These are phyloP conservation scores for Russula ochroleuca DNA, from an alignment of 768 basidiomycete genomes.

Conservation along the genomic window DNA sequence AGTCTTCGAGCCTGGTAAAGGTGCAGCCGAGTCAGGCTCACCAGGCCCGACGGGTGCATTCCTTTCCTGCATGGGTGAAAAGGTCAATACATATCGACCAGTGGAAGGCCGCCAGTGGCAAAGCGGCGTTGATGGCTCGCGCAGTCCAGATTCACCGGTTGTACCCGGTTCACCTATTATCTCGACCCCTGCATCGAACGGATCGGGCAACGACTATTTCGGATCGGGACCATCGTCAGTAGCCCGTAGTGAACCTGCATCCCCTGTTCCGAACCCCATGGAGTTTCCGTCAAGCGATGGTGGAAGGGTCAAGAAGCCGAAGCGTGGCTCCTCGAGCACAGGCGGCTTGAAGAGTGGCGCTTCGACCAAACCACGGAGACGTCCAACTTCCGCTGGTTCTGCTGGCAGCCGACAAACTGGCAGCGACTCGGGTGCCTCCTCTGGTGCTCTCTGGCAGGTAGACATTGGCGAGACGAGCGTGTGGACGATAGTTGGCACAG, in stretches of 20 bases:
- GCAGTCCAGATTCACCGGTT: slow-evolving; percentile 45
- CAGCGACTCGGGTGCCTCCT: slow-evolving; percentile 65
- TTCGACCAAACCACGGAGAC: slow-evolving; percentile 57
- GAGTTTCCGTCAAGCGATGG: slow-evolving; percentile 80
- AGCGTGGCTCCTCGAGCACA: slow-evolving; percentile 72
- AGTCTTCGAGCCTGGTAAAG: slow-evolving; percentile 70
- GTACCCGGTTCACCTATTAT: slow-evolving; percentile 68
- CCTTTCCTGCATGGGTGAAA: slow-evolving; percentile 88
- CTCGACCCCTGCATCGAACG: slow-evolving; percentile 53
- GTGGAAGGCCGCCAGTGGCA: slow-evolving; percentile 77
- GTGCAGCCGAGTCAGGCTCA: slow-evolving; percentile 68
- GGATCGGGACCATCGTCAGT: slow-evolving; percentile 38
- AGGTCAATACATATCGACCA: slow-evolving; percentile 86
- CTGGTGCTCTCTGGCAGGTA: slow-evolving; percentile 80
- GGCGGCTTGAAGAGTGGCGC: slow-evolving; percentile 52
- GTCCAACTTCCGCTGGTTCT: slow-evolving; percentile 65
- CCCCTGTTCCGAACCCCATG: slow-evolving; percentile 49
- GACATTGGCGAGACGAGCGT: slow-evolving; percentile 92
- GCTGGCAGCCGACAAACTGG: slow-evolving; percentile 52
- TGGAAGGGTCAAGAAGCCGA: slow-evolving; percentile 74
- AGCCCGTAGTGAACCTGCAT: slow-evolving; percentile 62
- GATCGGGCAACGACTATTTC: slow-evolving; percentile 61
- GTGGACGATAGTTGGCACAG: slow-evolving; percentile 92
- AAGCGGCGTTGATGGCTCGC: slow-evolving; percentile 31
- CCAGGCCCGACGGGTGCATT: slow-evolving; percentile 78